Evolutionary conservation across 169 alveolate species (phyloP).

Genomic region (Babesia ovis): DNA sequence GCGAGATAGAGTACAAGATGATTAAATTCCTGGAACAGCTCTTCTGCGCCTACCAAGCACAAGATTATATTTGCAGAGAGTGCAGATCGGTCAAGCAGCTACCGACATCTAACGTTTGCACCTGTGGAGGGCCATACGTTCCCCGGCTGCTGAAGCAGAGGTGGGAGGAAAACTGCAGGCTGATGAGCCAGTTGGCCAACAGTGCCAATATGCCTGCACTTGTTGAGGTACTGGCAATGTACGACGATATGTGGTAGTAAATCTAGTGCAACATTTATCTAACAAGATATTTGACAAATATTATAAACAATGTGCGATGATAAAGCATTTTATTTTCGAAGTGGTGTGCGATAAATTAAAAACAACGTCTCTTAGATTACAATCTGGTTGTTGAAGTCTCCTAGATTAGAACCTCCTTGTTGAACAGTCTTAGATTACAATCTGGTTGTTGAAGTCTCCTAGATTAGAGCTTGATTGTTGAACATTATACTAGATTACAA

Average conservation of each 20-base stretch:
- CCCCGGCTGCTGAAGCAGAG: slow-evolving; percentile 24
- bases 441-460: too few relatives aligned
- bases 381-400: too few relatives aligned
- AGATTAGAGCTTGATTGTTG: too few relatives aligned
- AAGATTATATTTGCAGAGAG: slow-evolving; percentile 42
- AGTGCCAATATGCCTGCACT: slow-evolving; percentile 52
- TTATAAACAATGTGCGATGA: background rate
- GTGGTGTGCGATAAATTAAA: too few relatives aligned
- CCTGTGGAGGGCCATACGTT: slow-evolving; percentile 44
- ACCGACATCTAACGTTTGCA: slow-evolving; percentile 29
- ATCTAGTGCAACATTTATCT: slow-evolving; percentile 1
- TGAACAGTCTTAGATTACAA: too few relatives aligned
- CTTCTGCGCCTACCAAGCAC: slow-evolving; percentile 61
- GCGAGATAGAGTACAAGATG: slow-evolving; percentile 44
- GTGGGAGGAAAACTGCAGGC: slow-evolving; percentile 47
- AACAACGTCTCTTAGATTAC: too few relatives aligned
- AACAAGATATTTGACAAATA: background rate
- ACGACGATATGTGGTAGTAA: slow-evolving; percentile 18
- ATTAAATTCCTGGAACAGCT: slow-evolving; percentile 52
- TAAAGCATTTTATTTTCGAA: background rate
- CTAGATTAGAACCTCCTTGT: too few relatives aligned
- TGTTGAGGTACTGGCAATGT: slow-evolving; percentile 25
- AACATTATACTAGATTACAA: too few relatives aligned
- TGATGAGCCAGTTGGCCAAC: slow-evolving; percentile 42
- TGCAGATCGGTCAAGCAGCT: slow-evolving; percentile 49